These are phyloP conservation scores for Phlegmacium glaucopus DNA, from an alignment of 768 basidiomycete genomes.

Conservation along the genomic window DNA sequence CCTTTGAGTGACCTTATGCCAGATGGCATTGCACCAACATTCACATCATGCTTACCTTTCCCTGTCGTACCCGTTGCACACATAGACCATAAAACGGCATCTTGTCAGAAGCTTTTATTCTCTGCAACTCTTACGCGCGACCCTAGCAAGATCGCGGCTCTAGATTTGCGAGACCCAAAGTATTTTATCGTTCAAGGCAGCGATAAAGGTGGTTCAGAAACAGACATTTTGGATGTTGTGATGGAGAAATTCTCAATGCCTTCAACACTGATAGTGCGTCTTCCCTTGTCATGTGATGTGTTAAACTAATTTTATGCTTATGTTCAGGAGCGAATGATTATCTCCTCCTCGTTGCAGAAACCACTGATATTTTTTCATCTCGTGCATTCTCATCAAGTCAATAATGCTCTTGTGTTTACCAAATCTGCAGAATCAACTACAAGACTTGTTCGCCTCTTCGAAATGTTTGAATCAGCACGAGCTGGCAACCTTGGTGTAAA, in stretches of 20 bases:
- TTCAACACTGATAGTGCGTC: slow-evolving; percentile 61
- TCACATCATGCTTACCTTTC: slow-evolving; percentile 39
- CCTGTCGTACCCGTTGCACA: slow-evolving; percentile 45
- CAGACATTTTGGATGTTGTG: slow-evolving; percentile 47
- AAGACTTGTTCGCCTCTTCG: slow-evolving; percentile 77
- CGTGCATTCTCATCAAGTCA: slow-evolving; percentile 56
- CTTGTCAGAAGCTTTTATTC: slow-evolving; percentile 94
- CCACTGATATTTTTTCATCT: slow-evolving; percentile 90
- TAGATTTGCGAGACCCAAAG: slow-evolving; percentile 74
- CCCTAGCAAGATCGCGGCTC: slow-evolving; percentile 85
- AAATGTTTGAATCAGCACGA: slow-evolving; percentile 67
- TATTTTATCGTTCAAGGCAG: slow-evolving; percentile 82
- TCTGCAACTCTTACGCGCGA: slow-evolving; percentile 94
- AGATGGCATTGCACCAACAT: slow-evolving; percentile 45
- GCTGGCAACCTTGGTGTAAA: slow-evolving; percentile 12
- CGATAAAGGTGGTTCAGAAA: slow-evolving; percentile 28
- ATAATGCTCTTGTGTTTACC: slow-evolving; percentile 89
- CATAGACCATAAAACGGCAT: slow-evolving; percentile 54
- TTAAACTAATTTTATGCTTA: slow-evolving; percentile 1
- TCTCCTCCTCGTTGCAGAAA: slow-evolving; percentile 76
- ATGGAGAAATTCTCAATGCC: slow-evolving; percentile 86
- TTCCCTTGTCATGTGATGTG: background rate
- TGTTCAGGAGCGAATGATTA: slow-evolving; percentile 82
- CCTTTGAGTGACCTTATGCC: slow-evolving; percentile 18
- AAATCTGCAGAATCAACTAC: slow-evolving; percentile 90